These are phyloP conservation scores for Pichia gijzeniarum DNA, from an alignment of 805 yeast genomes.

Conservation along the genomic window DNA sequence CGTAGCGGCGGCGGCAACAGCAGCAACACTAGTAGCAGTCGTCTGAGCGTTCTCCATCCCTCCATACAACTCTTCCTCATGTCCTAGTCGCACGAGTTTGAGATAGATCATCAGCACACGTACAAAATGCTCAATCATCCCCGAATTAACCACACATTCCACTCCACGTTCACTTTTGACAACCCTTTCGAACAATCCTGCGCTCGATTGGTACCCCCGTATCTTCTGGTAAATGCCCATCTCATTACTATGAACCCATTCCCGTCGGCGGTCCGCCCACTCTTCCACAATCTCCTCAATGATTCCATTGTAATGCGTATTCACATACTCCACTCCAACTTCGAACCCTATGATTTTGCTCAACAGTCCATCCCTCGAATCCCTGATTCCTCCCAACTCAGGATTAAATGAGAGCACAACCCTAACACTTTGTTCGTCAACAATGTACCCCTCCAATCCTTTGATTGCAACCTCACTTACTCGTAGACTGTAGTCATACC, in stretches of 20 bases:
- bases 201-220: background rate
- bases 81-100: slow-evolving; percentile 1
- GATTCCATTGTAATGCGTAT: background rate
- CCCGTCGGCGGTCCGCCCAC: slow-evolving; percentile 3
- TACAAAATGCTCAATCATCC: slow-evolving; percentile 7
- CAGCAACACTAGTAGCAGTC: too few relatives aligned
- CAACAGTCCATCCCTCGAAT: background rate
- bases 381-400: background rate
- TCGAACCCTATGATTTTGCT: slow-evolving; percentile 2
- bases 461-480: slow-evolving; percentile 1
- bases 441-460: slow-evolving; percentile 3
- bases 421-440: slow-evolving; percentile 3
- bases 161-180: slow-evolving; percentile 2
- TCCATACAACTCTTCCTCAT: slow-evolving; percentile 5
- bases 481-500: background rate
- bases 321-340: slow-evolving; percentile 4
- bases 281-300: slow-evolving; percentile 5
- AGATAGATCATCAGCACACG: background rate
- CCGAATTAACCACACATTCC: slow-evolving; percentile 2
- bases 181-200: slow-evolving; percentile 2
- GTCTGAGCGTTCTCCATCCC: too few relatives aligned
- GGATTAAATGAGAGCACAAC: slow-evolving; percentile 5
- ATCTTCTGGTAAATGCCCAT: background rate
- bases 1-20: too few relatives aligned
- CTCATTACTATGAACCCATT: slow-evolving; percentile 2